These are phyloP conservation scores for Rhodosporidiobolus sp. DNA, from an alignment of 768 basidiomycete genomes.

Conservation along the genomic window DNA sequence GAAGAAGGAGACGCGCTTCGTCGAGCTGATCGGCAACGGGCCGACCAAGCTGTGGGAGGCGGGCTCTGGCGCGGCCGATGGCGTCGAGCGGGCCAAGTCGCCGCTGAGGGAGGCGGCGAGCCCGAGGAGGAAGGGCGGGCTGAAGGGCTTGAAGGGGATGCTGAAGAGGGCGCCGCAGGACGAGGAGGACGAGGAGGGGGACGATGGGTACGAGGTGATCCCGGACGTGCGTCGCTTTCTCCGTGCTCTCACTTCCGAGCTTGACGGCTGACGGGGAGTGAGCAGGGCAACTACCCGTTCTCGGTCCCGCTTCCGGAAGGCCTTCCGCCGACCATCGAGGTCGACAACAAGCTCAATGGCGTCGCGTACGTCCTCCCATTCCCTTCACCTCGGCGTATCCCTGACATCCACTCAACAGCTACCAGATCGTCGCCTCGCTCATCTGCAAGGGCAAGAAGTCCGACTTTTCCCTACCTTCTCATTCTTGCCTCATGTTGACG, in stretches of 20 bases:
- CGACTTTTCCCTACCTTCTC: conserved; percentile 37
- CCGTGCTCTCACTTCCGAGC: not conserved
- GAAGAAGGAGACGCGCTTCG: conserved; percentile 55
- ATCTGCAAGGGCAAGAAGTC: conserved; percentile 83
- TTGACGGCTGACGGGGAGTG: not conserved
- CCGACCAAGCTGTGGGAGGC: conserved; percentile 81
- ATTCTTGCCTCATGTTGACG: not conserved
- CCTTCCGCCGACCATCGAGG: conserved; percentile 76
- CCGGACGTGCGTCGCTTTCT: conserved; percentile 28
- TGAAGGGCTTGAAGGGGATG: not conserved
- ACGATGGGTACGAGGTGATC: conserved; percentile 31
- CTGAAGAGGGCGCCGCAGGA: not conserved
- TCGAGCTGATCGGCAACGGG: conserved; percentile 74
- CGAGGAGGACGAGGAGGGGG: conserved; percentile 9
- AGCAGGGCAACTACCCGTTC: conserved; percentile 81
- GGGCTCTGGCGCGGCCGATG: conserved; percentile 56
- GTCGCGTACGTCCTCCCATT: conserved; percentile 56
- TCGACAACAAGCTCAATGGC: conserved; percentile 70
- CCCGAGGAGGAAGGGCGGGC: conserved; percentile 6
- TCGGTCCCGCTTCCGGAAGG: conserved; percentile 87
- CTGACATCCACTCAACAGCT: not conserved
- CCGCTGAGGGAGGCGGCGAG: not conserved
- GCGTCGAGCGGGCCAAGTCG: not conserved
- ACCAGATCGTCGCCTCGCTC: conserved; percentile 83
- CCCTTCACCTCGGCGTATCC: no score